Percentiles rank a stretch among this genome's conserved stretches.
These are phyloP conservation scores for Diddensiella caesifluorescens DNA, from an alignment of 805 yeast genomes.

Conservation along the genomic window DNA sequence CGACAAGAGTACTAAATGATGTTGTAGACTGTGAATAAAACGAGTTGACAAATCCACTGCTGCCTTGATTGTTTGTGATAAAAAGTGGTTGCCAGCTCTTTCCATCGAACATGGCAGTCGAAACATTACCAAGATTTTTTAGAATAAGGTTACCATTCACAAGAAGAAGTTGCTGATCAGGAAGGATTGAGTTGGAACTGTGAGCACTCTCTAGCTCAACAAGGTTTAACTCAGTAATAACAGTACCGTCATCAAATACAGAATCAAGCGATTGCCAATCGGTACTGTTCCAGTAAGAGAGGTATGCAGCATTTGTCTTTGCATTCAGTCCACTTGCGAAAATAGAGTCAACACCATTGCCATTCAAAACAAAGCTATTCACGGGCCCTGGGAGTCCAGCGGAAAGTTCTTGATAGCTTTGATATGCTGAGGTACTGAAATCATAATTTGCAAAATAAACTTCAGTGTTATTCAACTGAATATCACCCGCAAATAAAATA, in stretches of 20 bases:
- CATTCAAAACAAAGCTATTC: slow-evolving; percentile 31
- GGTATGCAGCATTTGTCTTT: slow-evolving; percentile 30
- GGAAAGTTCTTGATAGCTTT: slow-evolving; percentile 19
- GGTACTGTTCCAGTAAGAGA: slow-evolving; percentile 43
- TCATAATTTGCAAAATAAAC: slow-evolving; percentile 51
- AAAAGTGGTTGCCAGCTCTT: slow-evolving; percentile 60
- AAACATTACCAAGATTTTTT: slow-evolving; percentile 47
- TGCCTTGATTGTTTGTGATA: slow-evolving; percentile 33
- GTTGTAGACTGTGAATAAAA: slow-evolving; percentile 29
- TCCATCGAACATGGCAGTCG: slow-evolving; percentile 64
- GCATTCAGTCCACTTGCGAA: slow-evolving; percentile 37
- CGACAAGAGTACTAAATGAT: slow-evolving; percentile 17
- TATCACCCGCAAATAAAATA: slow-evolving; percentile 50
- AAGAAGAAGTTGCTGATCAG: slow-evolving; percentile 44
- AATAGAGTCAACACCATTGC: slow-evolving; percentile 39
- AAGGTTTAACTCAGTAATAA: slow-evolving; percentile 44
- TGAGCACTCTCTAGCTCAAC: slow-evolving; percentile 33
- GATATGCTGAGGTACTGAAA: slow-evolving; percentile 37
- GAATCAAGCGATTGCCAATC: slow-evolving; percentile 44
- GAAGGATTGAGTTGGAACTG: slow-evolving; percentile 33
- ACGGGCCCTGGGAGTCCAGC: slow-evolving; percentile 26
- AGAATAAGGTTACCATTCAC: slow-evolving; percentile 55
- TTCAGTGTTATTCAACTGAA: slow-evolving; percentile 37
- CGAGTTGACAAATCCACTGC: slow-evolving; percentile 26
- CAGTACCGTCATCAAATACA: slow-evolving; percentile 31